Conservation (phyloP, 2,329 filamentous ascomycete species). For the Plenodomus tracheiphilus region DNA sequence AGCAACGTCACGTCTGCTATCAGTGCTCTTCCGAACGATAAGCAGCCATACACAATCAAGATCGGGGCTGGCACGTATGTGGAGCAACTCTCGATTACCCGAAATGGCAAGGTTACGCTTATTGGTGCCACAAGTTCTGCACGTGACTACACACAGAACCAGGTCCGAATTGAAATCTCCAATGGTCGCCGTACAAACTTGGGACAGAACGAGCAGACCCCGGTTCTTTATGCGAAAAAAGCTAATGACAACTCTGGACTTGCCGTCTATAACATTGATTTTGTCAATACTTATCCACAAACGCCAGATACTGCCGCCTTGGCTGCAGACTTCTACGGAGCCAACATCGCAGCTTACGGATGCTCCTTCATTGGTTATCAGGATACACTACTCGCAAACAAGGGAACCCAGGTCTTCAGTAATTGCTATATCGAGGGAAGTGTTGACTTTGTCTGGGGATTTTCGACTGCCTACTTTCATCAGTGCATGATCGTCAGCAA, state of each 20-base stretch:
- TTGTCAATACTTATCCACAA: slow-evolving; percentile 39
- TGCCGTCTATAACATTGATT: slow-evolving; percentile 44
- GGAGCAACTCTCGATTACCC: slow-evolving; percentile 48
- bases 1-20: slow-evolving; percentile 50
- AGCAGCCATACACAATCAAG: slow-evolving; percentile 46
- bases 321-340: slow-evolving; percentile 55
- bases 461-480: slow-evolving; percentile 55
- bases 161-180: slow-evolving; percentile 45
- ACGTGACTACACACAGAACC: slow-evolving; percentile 44
- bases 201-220: slow-evolving; percentile 49
- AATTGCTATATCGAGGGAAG: slow-evolving; percentile 60
- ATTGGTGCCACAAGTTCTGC: slow-evolving; percentile 37
- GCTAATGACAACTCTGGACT: slow-evolving; percentile 24
- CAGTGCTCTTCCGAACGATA: slow-evolving; percentile 49
- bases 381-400: slow-evolving; percentile 51
- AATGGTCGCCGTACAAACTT: slow-evolving; percentile 48
- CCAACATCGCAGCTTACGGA: slow-evolving; percentile 58
- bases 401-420: slow-evolving; percentile 58
- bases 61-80: slow-evolving; percentile 48
- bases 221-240: slow-evolving; percentile 52
- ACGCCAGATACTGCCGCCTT: slow-evolving; percentile 38
- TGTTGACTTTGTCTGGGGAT: slow-evolving; percentile 61
- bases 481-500: slow-evolving; percentile 41
- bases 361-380: slow-evolving; percentile 59
- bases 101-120: slow-evolving; percentile 50